Evolutionary conservation across 352 stramenopile species (phyloP).

Genomic region (Phytophthora fragariaefolia): DNA sequence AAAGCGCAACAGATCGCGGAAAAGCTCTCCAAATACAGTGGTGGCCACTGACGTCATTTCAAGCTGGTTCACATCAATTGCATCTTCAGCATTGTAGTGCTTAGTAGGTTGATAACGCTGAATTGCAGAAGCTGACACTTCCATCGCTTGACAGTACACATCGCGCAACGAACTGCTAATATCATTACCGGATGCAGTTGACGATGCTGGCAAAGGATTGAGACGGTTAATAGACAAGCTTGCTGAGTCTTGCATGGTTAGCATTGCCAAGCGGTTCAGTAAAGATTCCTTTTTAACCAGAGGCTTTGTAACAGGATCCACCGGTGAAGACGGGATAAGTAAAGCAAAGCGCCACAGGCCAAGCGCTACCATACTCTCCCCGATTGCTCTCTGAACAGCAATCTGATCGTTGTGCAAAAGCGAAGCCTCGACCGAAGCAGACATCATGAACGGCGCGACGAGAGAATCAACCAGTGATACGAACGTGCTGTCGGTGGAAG

Average conservation of each 20-base stretch:
- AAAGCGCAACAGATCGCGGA: conserved; percentile 77
- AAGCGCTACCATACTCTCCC: conserved; percentile 89
- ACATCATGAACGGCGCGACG: conserved; percentile 43
- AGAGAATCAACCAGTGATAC: conserved; percentile 42
- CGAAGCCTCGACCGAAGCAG: conserved; percentile 25
- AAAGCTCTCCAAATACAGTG: conserved; percentile 75
- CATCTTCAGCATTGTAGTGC: conserved; percentile 6
- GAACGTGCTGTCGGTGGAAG: conserved; percentile 50
- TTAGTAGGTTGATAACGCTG: conserved; percentile 53
- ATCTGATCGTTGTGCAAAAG: not conserved
- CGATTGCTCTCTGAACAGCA: conserved; percentile 31
- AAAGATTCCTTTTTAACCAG: conserved; percentile 94
- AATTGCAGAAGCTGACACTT: conserved; percentile 53
- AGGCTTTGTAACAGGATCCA: conserved; percentile 96
- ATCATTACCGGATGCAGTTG: conserved; percentile 22
- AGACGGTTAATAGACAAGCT: conserved; percentile 67
- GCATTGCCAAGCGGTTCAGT: conserved; percentile 83
- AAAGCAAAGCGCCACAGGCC: conserved; percentile 95
- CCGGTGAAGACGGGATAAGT: conserved; percentile 92
- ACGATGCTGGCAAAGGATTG: conserved; percentile 47
- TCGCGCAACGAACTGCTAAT: conserved; percentile 21
- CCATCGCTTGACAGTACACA: conserved; percentile 29
- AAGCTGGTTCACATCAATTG: conserved; percentile 22
- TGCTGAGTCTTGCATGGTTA: conserved; percentile 66
- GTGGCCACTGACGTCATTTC: conserved; percentile 41